Evolutionary conservation across 2,329 filamentous ascomycete species (phyloP), one percentile per base, ranked within the genome.

Genomic region (Metarhizium robertsii): DNA sequence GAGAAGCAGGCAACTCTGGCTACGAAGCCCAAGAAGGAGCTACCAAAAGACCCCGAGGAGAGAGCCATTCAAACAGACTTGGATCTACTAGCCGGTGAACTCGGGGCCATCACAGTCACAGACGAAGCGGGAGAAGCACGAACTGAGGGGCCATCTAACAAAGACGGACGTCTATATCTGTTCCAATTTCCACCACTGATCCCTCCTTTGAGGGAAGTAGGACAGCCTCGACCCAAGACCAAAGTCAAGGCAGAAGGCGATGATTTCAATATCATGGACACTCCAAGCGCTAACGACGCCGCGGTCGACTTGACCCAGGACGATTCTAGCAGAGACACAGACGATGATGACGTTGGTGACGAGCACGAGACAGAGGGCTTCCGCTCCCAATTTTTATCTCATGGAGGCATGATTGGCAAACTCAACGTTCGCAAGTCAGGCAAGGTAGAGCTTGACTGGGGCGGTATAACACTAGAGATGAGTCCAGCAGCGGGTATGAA

Each of bases 101-200:
- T 77, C n/a, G 74, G 73, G 29, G 65, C 70, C 43, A 61, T 69
- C 47, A 65, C 67, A 18, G 63, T 72, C 13, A 62, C 66, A 25
- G 65, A 66, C 43, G 62, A 67, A 25, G 63, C 61, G 14, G 64
- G 65, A 52, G 64, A 65, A 14, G 56, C 60, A 20, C 65, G 64
- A 55, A 59, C 58, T 16, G 64, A 67, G 47, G 66, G 59, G 7
- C 65, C 66, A 2, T 60, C 66, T 50, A 68, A 71, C 66, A 73
- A 73, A 59, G 80, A 84, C 49, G 81, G 83, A 25, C 75, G 80
- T 42, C 67, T 85, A 53, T 85, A 84, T 59, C 73, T 86, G 52
- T 86, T 86, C 69, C 83, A 86, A 61, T 80, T 86, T 60, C 83
- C 83, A 45, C 81, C 81, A 5, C 70, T 85, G 4, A 73, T 86